A percentile compares a stretch with the other conserved stretches of the same genome.
Conservation (phyloP, 2,329 filamentous ascomycete genomes). For the Ceratocystis albifundus region DNA sequence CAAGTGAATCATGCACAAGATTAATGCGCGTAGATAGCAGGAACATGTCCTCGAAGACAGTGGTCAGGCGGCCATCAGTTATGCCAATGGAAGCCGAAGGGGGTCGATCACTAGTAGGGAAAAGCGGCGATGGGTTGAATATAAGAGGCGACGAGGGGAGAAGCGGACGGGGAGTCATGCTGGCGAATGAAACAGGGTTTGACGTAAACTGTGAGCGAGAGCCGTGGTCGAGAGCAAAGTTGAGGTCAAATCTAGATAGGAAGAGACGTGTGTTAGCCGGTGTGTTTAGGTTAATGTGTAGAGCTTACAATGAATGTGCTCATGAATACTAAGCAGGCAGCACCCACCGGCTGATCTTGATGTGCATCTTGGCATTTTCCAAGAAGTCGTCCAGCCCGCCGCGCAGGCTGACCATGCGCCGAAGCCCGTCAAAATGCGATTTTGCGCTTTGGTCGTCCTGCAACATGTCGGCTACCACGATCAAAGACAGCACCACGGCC, state of each 20-base stretch:
- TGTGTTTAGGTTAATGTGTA: neutral
- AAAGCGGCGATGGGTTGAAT: neutral
- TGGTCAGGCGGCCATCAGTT: constrained; percentile 17
- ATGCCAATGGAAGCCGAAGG: constrained; percentile 14
- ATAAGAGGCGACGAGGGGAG: constrained; percentile 12
- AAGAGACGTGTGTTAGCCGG: neutral
- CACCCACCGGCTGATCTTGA: constrained; percentile 20
- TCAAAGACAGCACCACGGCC: constrained; percentile 21
- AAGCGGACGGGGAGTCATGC: constrained; percentile 18
- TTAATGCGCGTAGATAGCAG: constrained; percentile 18
- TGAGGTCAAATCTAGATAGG: constrained; percentile 18
- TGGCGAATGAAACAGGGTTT: constrained; percentile 17
- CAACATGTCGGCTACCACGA: constrained; percentile 22
- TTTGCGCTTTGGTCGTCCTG: constrained; percentile 19
- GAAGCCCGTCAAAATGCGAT: constrained; percentile 21
- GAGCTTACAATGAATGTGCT: neutral
- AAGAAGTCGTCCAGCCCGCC: constrained; percentile 21
- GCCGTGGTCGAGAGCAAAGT: constrained; percentile 19
- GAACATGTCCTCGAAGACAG: constrained; percentile 22
- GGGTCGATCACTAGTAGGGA: neutral
- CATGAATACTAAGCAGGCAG: neutral
- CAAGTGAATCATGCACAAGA: constrained; percentile 16
- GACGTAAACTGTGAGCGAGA: constrained; percentile 16
- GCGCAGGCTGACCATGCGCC: constrained; percentile 21
- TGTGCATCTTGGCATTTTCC: constrained; percentile 22